Evolutionary conservation across 345 rosid genomes (phyloP).

Genomic region (Aurinia saxatilis): DNA sequence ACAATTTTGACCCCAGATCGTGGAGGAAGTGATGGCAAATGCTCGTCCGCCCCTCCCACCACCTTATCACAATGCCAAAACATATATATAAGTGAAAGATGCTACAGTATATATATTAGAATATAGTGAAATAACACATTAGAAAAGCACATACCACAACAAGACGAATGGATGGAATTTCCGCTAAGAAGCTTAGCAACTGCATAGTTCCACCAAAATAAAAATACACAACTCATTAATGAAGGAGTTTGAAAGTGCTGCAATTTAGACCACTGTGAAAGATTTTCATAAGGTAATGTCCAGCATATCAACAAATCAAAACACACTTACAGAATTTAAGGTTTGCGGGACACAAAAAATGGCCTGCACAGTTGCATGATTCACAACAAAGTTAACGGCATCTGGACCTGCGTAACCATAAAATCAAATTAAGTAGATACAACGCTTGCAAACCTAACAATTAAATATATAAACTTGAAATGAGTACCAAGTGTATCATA

Average conservation of each 20-base stretch:
- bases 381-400: slow-evolving; percentile 67
- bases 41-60: slow-evolving; percentile 68
- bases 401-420: slow-evolving; percentile 61
- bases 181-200: slow-evolving; percentile 69
- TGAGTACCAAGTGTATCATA: slow-evolving; percentile 86
- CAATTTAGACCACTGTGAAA: background rate
- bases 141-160: slow-evolving; percentile 54
- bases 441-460: background rate
- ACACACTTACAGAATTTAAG: slow-evolving; percentile 55
- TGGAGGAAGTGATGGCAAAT: slow-evolving; percentile 62
- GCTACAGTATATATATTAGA: background rate
- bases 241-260: background rate
- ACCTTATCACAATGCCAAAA: slow-evolving; percentile 40
- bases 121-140: background rate
- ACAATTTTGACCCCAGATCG: slow-evolving; percentile 46
- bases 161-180: slow-evolving; percentile 65
- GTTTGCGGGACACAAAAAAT: slow-evolving; percentile 82
- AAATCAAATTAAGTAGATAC: slow-evolving; percentile 11
- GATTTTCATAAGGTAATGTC: background rate
- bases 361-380: slow-evolving; percentile 69
- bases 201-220: slow-evolving; percentile 22
- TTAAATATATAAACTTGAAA: background rate
- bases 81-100: background rate
- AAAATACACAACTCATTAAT: background rate
- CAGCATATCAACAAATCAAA: slow-evolving; percentile 3